Evolutionary conservation across 1,139 yeast species (phyloP).

Genomic region (Candida sp.): DNA sequence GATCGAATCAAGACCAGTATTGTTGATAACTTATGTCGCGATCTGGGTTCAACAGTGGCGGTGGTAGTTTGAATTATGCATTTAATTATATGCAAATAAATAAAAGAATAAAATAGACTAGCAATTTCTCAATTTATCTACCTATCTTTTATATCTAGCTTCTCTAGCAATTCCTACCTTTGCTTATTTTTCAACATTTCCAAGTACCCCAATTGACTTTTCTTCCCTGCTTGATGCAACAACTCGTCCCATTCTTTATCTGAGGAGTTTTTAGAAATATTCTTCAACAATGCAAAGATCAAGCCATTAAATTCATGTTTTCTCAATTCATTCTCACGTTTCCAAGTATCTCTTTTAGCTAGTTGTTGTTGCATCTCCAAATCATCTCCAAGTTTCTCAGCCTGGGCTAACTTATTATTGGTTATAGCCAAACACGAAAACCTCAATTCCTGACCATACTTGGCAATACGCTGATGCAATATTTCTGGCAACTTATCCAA

Average conservation of each 20-base stretch:
- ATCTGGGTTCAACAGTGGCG: too few relatives aligned
- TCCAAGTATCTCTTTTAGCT: conserved; percentile 37
- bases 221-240: conserved; percentile 28
- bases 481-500: conserved; percentile 40
- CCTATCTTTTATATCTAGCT: too few relatives aligned
- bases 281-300: conserved; percentile 44
- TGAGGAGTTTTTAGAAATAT: conserved; percentile 26
- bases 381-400: conserved; percentile 35
- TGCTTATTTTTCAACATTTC: conserved; percentile 1
- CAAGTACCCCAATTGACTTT: conserved; percentile 12
- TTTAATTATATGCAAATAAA: too few relatives aligned
- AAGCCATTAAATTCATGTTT: conserved; percentile 56
- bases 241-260: conserved; percentile 46
- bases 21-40: too few relatives aligned
- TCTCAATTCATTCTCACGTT: conserved; percentile 42
- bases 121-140: too few relatives aligned
- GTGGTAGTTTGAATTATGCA: too few relatives aligned
- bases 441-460: conserved; percentile 51
- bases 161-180: neutral
- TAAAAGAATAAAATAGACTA: too few relatives aligned
- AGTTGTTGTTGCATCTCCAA: conserved; percentile 22
- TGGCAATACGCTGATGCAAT: conserved; percentile 42
- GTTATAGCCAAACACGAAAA: conserved; percentile 61
- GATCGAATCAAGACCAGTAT: too few relatives aligned
- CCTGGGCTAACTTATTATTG: conserved; percentile 43